phyloP scores from a whole-genome alignment of 2,329 filamentous ascomycete genomes.

The Colletotrichum tropicicola region DNA sequence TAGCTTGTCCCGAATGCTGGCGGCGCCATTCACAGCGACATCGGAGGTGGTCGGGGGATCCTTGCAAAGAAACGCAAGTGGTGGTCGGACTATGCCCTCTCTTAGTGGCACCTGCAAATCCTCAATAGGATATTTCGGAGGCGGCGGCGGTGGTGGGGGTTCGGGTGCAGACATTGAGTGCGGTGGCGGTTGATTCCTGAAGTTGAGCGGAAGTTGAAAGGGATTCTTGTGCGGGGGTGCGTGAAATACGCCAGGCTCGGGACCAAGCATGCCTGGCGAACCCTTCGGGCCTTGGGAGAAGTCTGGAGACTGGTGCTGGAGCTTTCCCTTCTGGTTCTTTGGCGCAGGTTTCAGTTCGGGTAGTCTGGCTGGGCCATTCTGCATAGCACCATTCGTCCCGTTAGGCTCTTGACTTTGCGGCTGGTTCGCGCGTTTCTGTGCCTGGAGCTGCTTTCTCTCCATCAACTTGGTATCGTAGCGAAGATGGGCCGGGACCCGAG shows the following conservation, averaged over 20 bases:
- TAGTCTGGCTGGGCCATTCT: constrained; percentile 62
- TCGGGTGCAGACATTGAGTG: constrained; percentile 46
- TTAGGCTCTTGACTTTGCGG: constrained; percentile 36
- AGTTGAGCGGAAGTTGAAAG: constrained; percentile 54
- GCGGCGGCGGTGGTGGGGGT: constrained; percentile 74
- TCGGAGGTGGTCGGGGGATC: constrained; percentile 64
- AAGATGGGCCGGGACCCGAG: constrained; percentile 83
- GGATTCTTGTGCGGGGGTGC: constrained; percentile 54
- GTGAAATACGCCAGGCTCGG: constrained; percentile 49
- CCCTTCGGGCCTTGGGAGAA: constrained; percentile 53
- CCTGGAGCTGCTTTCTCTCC: constrained; percentile 78
- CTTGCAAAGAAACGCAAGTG: constrained; percentile 79
- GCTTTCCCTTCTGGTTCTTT: constrained; percentile 74
- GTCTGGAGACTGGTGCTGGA: constrained; percentile 51
- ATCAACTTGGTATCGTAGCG: constrained; percentile 82
- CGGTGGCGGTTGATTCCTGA: constrained; percentile 53
- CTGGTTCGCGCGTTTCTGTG: constrained; percentile 67
- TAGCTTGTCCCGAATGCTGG: constrained; percentile 67
- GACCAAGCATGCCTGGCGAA: constrained; percentile 39
- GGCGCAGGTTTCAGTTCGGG: constrained; percentile 78
- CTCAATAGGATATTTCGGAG: constrained; percentile 94
- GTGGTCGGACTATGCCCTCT: constrained; percentile 73
- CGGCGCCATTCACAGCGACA: constrained; percentile 34
- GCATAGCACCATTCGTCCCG: constrained; percentile 36
- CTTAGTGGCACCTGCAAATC: constrained; percentile 84